These are phyloP conservation scores for Naganishia antarctica DNA, from an alignment of 768 basidiomycete genomes.

Conservation along the genomic window DNA sequence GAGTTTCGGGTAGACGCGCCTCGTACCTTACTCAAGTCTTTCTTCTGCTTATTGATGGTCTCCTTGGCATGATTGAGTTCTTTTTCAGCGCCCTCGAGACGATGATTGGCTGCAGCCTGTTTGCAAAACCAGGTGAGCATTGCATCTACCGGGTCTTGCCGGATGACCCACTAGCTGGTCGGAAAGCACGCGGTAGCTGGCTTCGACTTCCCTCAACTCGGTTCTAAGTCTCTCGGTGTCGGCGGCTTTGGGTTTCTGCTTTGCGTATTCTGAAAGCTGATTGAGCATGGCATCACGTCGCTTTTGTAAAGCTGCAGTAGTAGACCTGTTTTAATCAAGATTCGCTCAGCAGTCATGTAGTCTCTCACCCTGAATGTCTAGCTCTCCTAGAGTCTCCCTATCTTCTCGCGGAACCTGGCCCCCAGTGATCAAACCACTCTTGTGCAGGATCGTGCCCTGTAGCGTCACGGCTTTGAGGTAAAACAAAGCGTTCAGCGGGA, in stretches of 20 bases:
- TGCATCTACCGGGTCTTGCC: not conserved
- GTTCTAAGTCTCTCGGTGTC: not conserved
- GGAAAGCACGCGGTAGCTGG: conserved; percentile 1
- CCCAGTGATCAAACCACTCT: conserved; percentile 94
- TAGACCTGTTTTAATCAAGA: not conserved
- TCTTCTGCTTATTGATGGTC: conserved; percentile 35
- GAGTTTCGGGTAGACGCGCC: not conserved
- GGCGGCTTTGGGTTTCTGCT: conserved; percentile 14
- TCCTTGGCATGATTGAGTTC: conserved; percentile 68
- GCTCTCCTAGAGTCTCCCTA: conserved; percentile 5
- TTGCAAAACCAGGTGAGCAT: not conserved
- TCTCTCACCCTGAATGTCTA: conserved; percentile 3
- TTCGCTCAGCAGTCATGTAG: not conserved
- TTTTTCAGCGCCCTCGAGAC: conserved; percentile 70
- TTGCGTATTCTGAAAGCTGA: conserved; percentile 19
- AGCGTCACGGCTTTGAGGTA: conserved; percentile 91
- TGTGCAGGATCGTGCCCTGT: conserved; percentile 94
- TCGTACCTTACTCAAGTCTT: conserved; percentile 44
- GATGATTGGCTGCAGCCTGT: conserved; percentile 69
- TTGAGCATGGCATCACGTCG: conserved; percentile 15
- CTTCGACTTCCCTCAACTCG: conserved; percentile 10
- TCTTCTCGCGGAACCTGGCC: conserved; percentile 56
- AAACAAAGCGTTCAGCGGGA: not conserved
- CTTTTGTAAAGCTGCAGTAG: conserved; percentile 1
- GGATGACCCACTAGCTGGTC: conserved; percentile 5